Conservation (phyloP, 2,329 filamentous ascomycete genomes). For the Monilinia fructigena region DNA sequence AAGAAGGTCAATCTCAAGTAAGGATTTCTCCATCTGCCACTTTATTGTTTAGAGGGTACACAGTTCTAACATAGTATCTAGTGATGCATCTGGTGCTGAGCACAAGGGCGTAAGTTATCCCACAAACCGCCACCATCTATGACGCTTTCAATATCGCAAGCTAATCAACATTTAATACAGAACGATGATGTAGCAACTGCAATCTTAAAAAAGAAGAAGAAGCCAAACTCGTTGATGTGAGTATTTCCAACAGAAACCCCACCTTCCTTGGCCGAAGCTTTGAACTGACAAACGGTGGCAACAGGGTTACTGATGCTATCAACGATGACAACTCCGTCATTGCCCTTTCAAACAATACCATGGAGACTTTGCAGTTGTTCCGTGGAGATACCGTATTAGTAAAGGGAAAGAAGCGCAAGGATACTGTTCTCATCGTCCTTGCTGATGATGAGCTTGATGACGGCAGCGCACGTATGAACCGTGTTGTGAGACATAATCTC, state of each 20-base stretch:
- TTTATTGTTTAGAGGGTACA: conserved; percentile 12
- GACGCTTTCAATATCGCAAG: conserved; percentile 32
- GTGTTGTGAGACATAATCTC: conserved; percentile 96
- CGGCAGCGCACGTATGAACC: conserved; percentile 94
- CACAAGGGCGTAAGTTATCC: conserved; percentile 68
- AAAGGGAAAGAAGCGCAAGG: conserved; percentile 99
- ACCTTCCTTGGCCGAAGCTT: conserved; percentile 28
- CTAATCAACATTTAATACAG: conserved; percentile 51
- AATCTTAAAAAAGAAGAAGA: conserved; percentile 99
- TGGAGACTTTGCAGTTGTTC: conserved; percentile 98
- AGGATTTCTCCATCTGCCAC: conserved; percentile 41
- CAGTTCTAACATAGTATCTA: conserved; percentile 48
- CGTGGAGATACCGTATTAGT: conserved; percentile 97
- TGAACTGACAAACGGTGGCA: conserved; percentile 39
- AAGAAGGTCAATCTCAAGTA: conserved; percentile 83
- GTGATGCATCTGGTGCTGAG: conserved; percentile 86
- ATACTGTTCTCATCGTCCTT: conserved; percentile 95
- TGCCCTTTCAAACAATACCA: conserved; percentile 95
- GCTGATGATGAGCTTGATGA: conserved; percentile 98
- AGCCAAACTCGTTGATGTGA: conserved; percentile 98
- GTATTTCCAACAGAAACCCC: conserved; percentile 40
- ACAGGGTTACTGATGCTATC: conserved; percentile 91
- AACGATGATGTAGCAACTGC: conserved; percentile 91
- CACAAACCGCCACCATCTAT: conserved; percentile 33
- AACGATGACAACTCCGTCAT: conserved; percentile 99